phyloP scores from a whole-genome alignment of 768 basidiomycete genomes.

The Leucosporidium scottii region DNA sequence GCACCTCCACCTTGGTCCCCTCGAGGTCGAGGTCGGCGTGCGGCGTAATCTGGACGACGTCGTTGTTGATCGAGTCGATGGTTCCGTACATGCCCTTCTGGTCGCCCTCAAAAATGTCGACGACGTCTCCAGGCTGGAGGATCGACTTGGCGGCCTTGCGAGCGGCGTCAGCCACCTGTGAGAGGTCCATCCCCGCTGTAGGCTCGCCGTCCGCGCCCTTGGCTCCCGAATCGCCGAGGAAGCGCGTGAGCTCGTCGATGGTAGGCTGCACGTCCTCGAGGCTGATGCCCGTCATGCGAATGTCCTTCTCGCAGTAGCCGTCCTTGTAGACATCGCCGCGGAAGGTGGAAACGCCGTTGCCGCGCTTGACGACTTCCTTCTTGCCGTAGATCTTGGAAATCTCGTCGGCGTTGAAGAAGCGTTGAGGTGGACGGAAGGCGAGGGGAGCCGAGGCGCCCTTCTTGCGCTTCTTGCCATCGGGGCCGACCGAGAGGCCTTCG shows the following conservation, averaged over 20 bases:
- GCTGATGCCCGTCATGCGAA: slow-evolving; percentile 68
- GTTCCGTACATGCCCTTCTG: slow-evolving; percentile 87
- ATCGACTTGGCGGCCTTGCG: slow-evolving; percentile 84
- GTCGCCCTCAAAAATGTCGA: slow-evolving; percentile 96
- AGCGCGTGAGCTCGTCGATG: slow-evolving; percentile 90
- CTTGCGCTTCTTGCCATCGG: slow-evolving; percentile 69
- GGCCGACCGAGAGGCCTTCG: slow-evolving; percentile 42
- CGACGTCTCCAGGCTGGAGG: slow-evolving; percentile 93
- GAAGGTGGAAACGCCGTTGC: slow-evolving; percentile 53
- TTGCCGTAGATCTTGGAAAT: slow-evolving; percentile 77
- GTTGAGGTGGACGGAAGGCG: slow-evolving; percentile 62
- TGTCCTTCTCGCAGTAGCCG: slow-evolving; percentile 93
- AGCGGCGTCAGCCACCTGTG: slow-evolving; percentile 85
- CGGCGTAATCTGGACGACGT: slow-evolving; percentile 65
- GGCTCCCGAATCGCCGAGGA: slow-evolving; percentile 50
- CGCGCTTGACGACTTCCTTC: slow-evolving; percentile 65
- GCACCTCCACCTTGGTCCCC: slow-evolving; percentile 61
- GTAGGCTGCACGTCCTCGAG: slow-evolving; percentile 90
- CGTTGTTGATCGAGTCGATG: slow-evolving; percentile 79
- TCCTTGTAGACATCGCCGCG: slow-evolving; percentile 88
- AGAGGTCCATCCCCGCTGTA: slow-evolving; percentile 58
- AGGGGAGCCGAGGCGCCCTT: slow-evolving; percentile 52
- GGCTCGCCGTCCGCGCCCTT: slow-evolving; percentile 54
- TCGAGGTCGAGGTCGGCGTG: slow-evolving; percentile 69
- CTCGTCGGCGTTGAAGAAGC: slow-evolving; percentile 90